Percentiles rank a stretch among this genome's conserved stretches.
Evolutionary conservation across 345 rosid species (phyloP).

Genomic region (Rhodamnia rubescens): DNA sequence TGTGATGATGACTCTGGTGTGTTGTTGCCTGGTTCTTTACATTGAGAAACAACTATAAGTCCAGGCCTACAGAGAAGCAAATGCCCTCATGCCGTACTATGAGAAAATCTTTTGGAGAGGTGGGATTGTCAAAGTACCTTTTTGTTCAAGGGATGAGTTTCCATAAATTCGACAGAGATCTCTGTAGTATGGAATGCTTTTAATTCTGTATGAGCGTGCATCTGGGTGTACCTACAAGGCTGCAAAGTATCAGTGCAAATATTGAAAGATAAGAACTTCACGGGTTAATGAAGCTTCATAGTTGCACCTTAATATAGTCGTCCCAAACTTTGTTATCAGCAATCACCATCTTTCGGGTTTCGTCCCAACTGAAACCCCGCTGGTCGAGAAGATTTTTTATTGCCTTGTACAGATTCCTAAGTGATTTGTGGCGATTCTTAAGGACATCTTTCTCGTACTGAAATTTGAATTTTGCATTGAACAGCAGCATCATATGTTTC

Average conservation of each 20-base stretch:
- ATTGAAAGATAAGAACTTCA: background rate
- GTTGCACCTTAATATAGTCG: constrained; percentile 55
- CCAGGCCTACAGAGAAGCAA: background rate
- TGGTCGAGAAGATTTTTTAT: constrained; percentile 44
- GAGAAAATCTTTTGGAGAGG: background rate
- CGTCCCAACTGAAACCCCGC: constrained; percentile 65
- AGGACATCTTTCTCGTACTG: constrained; percentile 60
- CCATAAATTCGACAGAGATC: constrained; percentile 57
- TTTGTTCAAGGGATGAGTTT: constrained; percentile 28
- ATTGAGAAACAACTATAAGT: background rate
- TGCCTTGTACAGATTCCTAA: constrained; percentile 52
- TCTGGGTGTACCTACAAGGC: constrained; percentile 42
- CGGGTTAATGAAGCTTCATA: background rate
- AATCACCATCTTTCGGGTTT: constrained; percentile 45
- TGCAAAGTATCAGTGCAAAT: background rate
- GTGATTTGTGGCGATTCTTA: constrained; percentile 57
- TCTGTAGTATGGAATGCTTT: constrained; percentile 51
- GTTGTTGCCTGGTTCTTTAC: constrained; percentile 12
- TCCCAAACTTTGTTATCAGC: constrained; percentile 68
- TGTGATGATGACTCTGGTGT: constrained; percentile 7
- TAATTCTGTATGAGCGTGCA: constrained; percentile 49
- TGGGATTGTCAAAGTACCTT: constrained; percentile 22
- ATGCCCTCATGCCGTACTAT: background rate
- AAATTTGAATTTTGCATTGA: constrained; percentile 50
- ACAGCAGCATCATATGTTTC: constrained; percentile 62